Base-by-base conservation (phyloP, 2,329 filamentous ascomycete species). In the Ambrosiella cleistominuta region DNA sequence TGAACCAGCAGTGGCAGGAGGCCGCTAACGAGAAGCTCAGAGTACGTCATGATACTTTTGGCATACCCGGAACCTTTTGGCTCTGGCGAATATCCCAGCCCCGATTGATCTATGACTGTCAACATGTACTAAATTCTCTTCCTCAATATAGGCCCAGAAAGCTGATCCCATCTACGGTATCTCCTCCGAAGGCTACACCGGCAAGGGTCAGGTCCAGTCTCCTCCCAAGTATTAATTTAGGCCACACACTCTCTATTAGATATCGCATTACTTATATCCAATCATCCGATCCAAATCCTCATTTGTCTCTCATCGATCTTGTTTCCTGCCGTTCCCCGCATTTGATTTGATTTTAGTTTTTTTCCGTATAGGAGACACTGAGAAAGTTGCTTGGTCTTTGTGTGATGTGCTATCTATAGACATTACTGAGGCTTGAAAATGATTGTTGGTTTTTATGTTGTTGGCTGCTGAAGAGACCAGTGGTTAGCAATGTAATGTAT, bases 1-100 rank as follows among this genome's bases (percentile, higher is more conserved):
- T 98, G 90, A 91, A 78, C 75, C 86, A 88, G 79, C 93, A 98
- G 75, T 97, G 86, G 82, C 88, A 98, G 77, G 89, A 97, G 77
- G 85, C 85, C 66, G 80, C 84, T 65, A 95, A 98, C 74, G 93
- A 96, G 77, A 93, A 86, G 73, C 78, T 96, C 71, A 90, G 83
- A 81, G 91, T 95, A 75, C 67, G 82, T 74, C 47, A 45, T 38
- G 27, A 27, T 7, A 17, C 27, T 44, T 11, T 54, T 15, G 50
- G 17, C 38, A 27, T 40, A 51, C 19, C 49, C 27, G 5, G 27
- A 27, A 27, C 9, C n/a, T 17, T 42, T 4, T 4, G 38, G 7
- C 15, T 19, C 19, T 15, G 27, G 7, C 11, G 1, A 7, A 12
- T 19, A 15, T 11, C 3, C 36, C 35, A 57, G 60, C n/a, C 42